phyloP scores from a whole-genome alignment of 306 rosid species.

The Crotalaria pallida region DNA sequence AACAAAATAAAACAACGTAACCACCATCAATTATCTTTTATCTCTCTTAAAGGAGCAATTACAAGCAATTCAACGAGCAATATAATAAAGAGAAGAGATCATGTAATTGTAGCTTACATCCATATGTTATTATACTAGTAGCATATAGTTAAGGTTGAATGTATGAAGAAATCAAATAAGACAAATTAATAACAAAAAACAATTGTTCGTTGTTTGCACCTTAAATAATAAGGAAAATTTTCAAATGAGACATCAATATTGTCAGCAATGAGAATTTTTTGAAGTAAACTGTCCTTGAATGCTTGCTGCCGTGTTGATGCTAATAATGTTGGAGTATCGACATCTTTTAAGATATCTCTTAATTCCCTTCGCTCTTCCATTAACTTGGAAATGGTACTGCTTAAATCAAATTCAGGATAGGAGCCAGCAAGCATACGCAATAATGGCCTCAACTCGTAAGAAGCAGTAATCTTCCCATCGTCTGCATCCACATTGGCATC shows the following conservation, averaged over 20 bases:
- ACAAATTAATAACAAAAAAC: background rate
- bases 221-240: slow-evolving; percentile 79
- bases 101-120: background rate
- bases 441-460: slow-evolving; percentile 51
- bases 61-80: slow-evolving; percentile 2
- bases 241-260: slow-evolving; percentile 69
- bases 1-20: slow-evolving; percentile 19
- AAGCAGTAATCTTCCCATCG: slow-evolving; percentile 40
- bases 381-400: slow-evolving; percentile 54
- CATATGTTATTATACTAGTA: background rate
- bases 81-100: background rate
- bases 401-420: slow-evolving; percentile 49
- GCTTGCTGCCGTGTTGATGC: slow-evolving; percentile 61
- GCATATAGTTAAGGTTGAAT: background rate
- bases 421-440: slow-evolving; percentile 56
- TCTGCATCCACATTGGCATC: slow-evolving; percentile 49
- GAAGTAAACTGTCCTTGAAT: slow-evolving; percentile 61
- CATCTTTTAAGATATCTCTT: slow-evolving; percentile 54
- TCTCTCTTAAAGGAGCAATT: background rate
- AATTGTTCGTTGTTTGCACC: slow-evolving; percentile 37
- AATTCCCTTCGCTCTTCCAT: slow-evolving; percentile 56
- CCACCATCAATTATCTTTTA: slow-evolving; percentile 1
- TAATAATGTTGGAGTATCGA: slow-evolving; percentile 45
- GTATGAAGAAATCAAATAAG: background rate
- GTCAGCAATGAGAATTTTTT: slow-evolving; percentile 63